A percentile compares a stretch with the other conserved stretches of the same genome.
These are phyloP conservation scores for Saturnispora bothae DNA, from an alignment of 805 yeast species.

Conservation along the genomic window DNA sequence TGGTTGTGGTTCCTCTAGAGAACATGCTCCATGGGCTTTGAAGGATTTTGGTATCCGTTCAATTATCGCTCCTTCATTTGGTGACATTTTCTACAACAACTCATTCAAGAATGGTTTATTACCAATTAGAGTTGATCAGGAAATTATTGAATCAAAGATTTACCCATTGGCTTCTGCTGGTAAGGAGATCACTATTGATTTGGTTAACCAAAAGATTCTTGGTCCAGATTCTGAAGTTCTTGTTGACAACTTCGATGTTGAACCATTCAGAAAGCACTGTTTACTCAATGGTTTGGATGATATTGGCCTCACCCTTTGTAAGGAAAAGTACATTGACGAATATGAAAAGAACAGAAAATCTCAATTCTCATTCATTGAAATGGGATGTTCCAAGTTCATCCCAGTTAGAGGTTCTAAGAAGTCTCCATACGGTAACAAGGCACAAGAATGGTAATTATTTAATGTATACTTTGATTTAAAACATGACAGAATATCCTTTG, in stretches of 20 bases:
- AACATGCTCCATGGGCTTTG: constrained; percentile 99
- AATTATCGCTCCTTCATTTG: constrained; percentile 95
- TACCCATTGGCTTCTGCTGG: constrained; percentile 76
- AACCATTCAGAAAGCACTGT: constrained; percentile 89
- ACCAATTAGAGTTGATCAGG: constrained; percentile 85
- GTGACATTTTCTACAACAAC: constrained; percentile 96
- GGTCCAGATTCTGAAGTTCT: constrained; percentile 61
- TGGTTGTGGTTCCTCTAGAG: constrained; percentile 99
- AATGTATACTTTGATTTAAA: too few relatives aligned
- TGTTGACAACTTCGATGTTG: constrained; percentile 78
- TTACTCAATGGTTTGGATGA: constrained; percentile 92
- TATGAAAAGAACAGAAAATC: constrained; percentile 72
- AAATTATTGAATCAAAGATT: constrained; percentile 57
- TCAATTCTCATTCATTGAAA: constrained; percentile 85
- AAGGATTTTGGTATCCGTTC: constrained; percentile 95
- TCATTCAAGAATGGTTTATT: constrained; percentile 92
- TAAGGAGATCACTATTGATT: constrained; percentile 62
- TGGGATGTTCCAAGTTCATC: constrained; percentile 53
- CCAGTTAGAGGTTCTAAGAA: constrained; percentile 64
- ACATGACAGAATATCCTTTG: background rate
- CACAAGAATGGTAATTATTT: constrained; percentile 67
- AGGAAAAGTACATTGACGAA: constrained; percentile 62
- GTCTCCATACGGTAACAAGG: constrained; percentile 51
- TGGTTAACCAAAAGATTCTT: constrained; percentile 73
- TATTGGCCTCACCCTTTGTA: constrained; percentile 88